Conservation (phyloP, 768 basidiomycete genomes). For the Suillus brevipes region DNA sequence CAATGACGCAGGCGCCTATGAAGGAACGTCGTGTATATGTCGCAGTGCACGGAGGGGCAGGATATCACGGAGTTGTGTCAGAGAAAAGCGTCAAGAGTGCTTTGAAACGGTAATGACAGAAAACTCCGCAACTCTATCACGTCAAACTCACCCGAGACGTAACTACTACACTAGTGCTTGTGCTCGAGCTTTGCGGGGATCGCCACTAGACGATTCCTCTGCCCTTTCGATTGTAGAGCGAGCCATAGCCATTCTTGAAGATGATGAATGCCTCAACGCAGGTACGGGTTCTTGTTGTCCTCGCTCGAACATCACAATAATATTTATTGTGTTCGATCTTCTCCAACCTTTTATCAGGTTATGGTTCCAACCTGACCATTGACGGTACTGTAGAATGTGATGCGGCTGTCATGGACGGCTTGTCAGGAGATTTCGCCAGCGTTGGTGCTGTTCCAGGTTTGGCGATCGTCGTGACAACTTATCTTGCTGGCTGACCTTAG, state of each 20-base stretch:
- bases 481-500: neutral
- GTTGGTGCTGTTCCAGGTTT: slow-evolving; percentile 72
- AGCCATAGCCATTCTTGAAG: slow-evolving; percentile 61
- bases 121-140: neutral
- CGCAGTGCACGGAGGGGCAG: slow-evolving; percentile 80
- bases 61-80: slow-evolving; percentile 49
- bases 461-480: slow-evolving; percentile 2
- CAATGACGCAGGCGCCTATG: neutral
- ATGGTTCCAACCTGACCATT: slow-evolving; percentile 76
- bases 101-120: slow-evolving; percentile 49
- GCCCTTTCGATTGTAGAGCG: slow-evolving; percentile 50
- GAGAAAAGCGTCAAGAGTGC: slow-evolving; percentile 57
- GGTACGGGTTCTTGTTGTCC: slow-evolving; percentile 38
- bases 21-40: slow-evolving; percentile 37
- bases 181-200: slow-evolving; percentile 36
- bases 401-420: slow-evolving; percentile 67
- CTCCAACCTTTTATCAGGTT: slow-evolving; percentile 42
- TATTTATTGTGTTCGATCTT: neutral
- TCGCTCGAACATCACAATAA: neutral
- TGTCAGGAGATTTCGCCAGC: slow-evolving; percentile 58
- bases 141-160: neutral
- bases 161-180: slow-evolving; percentile 55
- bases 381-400: slow-evolving; percentile 82
- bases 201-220: slow-evolving; percentile 17
- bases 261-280: slow-evolving; percentile 70